Base-by-base conservation (phyloP, 176 grass and related monocot species). In the Cocos nucifera region DNA sequence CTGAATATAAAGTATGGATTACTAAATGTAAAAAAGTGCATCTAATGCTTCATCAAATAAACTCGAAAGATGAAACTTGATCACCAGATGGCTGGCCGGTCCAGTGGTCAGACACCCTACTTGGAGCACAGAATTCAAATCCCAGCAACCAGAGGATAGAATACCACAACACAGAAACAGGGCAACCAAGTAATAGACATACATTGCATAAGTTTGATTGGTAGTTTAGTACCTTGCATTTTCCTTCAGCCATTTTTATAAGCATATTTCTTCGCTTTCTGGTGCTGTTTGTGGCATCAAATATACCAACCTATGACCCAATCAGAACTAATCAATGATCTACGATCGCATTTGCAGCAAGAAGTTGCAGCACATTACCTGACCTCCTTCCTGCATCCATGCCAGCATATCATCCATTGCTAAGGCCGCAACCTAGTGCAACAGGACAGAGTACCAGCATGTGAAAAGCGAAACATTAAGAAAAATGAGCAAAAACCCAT, bases 231-330 rank as follows among this genome's bases (percentile, higher is more conserved):
- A 91, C 87, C 93, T 97, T 91, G 75, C 93, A 97, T 82, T 88
- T 88, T 71, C 93, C 87, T 91, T 85, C 81, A 49, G 93, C 87
- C 84, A 97, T 88, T 85, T 85, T 90, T 76, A 97, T 97, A 48
- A 97, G 73, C 84, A 97, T 91, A 70, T 88, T 97, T 78, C 93
- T 91, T 69, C 87, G 81, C 50, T 19, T 73, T 80, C 75, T 91
- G 56, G 84, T 97, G 81, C 93, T 97, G 50, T 97, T 97, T 78
- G 93, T 97, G 24, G 93, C 93, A 91, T 97, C 93, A 65, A 90
- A 97, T 69, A 91, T 91, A 72, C 93, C 93, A 62, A 97, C 93
- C 87, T 97, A 74, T 16, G 19, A 29, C 57, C 14, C 19, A 58
- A 54, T n/a, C 57, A 26, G 6, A 7, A 85, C 64, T 53, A 82